phyloP scores from a whole-genome alignment of 2,329 filamentous ascomycete genomes.

The Colletotrichum endophyticum region DNA sequence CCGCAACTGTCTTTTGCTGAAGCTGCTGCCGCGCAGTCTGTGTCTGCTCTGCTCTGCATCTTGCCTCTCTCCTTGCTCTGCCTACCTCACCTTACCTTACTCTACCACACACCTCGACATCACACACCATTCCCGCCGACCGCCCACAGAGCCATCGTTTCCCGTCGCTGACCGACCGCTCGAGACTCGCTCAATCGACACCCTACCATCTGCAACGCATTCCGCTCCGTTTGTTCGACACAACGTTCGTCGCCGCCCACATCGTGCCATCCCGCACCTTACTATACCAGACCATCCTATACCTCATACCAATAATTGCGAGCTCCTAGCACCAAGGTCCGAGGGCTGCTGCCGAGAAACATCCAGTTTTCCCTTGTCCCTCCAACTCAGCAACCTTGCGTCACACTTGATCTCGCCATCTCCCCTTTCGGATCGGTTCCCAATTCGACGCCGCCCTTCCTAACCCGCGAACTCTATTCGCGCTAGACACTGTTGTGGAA shows the following conservation, averaged over 20 bases:
- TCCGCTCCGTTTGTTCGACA: not conserved
- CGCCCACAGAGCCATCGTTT: not conserved
- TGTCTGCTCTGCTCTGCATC: not conserved
- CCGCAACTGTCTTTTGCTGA: slow-evolving; percentile 2
- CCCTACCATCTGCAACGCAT: not conserved
- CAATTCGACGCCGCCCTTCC: slow-evolving; percentile 13
- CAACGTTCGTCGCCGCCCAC: not conserved
- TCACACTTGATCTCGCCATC: slow-evolving; percentile 1
- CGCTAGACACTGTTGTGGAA: not conserved
- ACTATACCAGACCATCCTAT: slow-evolving; percentile 5
- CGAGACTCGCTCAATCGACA: not conserved
- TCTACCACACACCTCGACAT: not conserved
- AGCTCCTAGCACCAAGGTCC: not conserved
- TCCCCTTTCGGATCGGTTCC: slow-evolving; percentile 1
- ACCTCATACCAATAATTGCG: slow-evolving; percentile 8
- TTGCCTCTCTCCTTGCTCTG: not conserved
- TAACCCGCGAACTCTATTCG: slow-evolving; percentile 18
- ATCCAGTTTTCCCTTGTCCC: slow-evolving; percentile 2
- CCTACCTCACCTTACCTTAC: not conserved
- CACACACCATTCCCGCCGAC: not conserved
- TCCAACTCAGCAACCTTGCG: not conserved
- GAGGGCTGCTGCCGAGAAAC: slow-evolving; percentile 6
- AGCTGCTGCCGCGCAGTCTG: slow-evolving; percentile 9
- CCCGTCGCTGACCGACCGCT: not conserved
- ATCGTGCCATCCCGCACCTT: not conserved